Percentiles rank a stretch among this genome's conserved stretches.
These are phyloP conservation scores for Raphidocelis subcapitata DNA, from an alignment of 139 green algal species.

Conservation along the genomic window DNA sequence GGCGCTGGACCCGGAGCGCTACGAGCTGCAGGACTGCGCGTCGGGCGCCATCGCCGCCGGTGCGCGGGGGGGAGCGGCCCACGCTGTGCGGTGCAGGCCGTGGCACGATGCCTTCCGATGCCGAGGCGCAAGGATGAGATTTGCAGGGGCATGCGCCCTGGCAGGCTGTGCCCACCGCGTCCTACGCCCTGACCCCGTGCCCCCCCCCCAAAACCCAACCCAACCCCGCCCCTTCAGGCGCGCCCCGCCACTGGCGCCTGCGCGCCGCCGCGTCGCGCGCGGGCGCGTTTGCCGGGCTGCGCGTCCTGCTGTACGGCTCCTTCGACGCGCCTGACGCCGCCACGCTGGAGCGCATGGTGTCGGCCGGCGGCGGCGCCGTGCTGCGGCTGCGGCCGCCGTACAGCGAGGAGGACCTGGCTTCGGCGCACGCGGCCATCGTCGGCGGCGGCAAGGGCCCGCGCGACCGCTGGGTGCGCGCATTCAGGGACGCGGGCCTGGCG, in stretches of 20 bases:
- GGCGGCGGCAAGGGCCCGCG: not conserved
- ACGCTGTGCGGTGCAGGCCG: not conserved
- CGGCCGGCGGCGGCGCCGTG: conserved; percentile 14
- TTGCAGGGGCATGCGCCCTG: too few relatives aligned
- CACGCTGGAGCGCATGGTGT: conserved; percentile 17
- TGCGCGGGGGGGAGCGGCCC: not conserved
- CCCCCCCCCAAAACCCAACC: not conserved
- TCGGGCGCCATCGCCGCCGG: conserved; percentile 4
- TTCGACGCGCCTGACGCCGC: not conserved
- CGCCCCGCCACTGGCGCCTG: conserved; percentile 16
- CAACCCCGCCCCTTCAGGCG: not conserved
- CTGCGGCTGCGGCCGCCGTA: not conserved
- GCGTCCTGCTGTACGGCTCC: conserved; percentile 2
- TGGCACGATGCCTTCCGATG: too few relatives aligned
- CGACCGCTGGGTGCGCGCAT: not conserved
- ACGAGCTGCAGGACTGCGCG: conserved; percentile 12
- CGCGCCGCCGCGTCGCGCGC: not conserved
- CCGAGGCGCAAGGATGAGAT: too few relatives aligned
- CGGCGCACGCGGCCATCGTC: conserved; percentile 1
- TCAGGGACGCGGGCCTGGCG: not conserved
- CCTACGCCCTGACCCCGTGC: too few relatives aligned
- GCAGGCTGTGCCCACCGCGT: too few relatives aligned
- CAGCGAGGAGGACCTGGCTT: not conserved
- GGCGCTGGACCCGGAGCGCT: not conserved
- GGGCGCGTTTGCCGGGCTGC: conserved; percentile 13